Percentiles rank a stretch among this genome's conserved stretches.
Conservation (phyloP, 768 basidiomycete genomes). For the Macrocybe gigantea region DNA sequence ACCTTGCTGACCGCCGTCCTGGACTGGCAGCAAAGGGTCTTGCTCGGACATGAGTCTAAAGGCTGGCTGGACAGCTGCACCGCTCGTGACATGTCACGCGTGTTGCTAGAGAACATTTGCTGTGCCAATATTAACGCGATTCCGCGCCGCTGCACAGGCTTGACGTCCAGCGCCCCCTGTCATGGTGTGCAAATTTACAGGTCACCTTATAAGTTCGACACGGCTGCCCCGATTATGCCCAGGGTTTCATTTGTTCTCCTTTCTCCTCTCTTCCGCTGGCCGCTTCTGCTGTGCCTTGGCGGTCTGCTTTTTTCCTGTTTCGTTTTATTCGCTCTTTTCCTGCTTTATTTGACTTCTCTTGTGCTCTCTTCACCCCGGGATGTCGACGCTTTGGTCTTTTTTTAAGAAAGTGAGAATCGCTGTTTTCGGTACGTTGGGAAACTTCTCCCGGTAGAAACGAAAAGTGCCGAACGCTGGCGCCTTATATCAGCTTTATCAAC, state of each 20-base stretch:
- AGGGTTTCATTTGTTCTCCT: not conserved
- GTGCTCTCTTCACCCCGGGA: not conserved
- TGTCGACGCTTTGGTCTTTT: constrained; percentile 17
- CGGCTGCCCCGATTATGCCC: not conserved
- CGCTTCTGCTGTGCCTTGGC: constrained; percentile 21
- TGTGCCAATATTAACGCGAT: too few species aligned
- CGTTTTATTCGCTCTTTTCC: constrained; percentile 5
- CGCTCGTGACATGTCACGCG: too few species aligned
- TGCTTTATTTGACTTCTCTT: constrained; percentile 10
- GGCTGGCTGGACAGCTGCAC: not conserved
- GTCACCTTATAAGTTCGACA: not conserved
- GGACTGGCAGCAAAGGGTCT: constrained; percentile 36
- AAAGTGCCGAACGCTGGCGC: not conserved
- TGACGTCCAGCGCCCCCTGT: too few species aligned
- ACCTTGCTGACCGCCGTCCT: constrained; percentile 3
- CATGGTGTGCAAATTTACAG: too few species aligned
- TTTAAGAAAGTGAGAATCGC: constrained; percentile 27
- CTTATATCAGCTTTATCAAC: constrained; percentile 21
- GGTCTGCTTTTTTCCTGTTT: constrained; percentile 18
- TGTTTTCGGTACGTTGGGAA: constrained; percentile 25
- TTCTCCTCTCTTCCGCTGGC: constrained; percentile 14
- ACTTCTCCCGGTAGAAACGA: not conserved
- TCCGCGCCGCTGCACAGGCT: too few species aligned
- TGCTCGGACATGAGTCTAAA: constrained; percentile 35
- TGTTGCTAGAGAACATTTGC: too few species aligned